Percentiles rank a stretch among this genome's conserved stretches.
Conservation (phyloP, 495 filamentous ascomycete species). For the Xylaria telfairii region DNA sequence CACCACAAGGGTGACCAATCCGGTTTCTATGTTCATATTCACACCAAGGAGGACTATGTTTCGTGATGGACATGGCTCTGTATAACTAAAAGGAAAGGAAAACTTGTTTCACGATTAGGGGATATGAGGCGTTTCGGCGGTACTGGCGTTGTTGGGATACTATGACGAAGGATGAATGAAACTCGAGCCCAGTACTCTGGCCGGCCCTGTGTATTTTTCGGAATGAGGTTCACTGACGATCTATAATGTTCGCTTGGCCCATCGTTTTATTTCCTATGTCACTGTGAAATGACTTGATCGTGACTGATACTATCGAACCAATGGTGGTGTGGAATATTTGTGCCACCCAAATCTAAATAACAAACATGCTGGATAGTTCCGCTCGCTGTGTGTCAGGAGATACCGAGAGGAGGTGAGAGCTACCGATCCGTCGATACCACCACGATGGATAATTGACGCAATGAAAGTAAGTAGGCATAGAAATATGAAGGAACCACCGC, state of each 20-base stretch:
- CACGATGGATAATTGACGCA: not conserved
- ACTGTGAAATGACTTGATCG: not conserved
- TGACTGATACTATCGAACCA: not conserved
- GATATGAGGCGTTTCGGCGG: constrained; percentile 4
- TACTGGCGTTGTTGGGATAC: not conserved
- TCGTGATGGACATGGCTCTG: constrained; percentile 3
- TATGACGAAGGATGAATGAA: constrained; percentile 2
- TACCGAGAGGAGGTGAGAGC: not conserved
- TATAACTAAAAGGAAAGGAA: constrained; percentile 12
- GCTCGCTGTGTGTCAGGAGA: not conserved
- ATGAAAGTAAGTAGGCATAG: not conserved
- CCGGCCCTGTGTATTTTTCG: constrained; percentile 3
- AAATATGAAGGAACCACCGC: not conserved
- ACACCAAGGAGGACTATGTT: not conserved
- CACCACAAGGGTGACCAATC: not conserved
- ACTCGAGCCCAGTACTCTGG: not conserved
- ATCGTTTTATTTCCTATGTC: not conserved
- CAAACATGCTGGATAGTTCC: not conserved
- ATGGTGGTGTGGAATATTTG: not conserved
- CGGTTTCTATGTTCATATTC: constrained; percentile 12
- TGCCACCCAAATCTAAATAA: too few relatives aligned
- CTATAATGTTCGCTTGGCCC: not conserved
- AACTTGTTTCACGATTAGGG: not conserved
- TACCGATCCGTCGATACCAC: not conserved
- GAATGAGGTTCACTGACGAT: not conserved